Conservation (phyloP, 805 yeast species). For the Priceomyces fermenticarens region DNA sequence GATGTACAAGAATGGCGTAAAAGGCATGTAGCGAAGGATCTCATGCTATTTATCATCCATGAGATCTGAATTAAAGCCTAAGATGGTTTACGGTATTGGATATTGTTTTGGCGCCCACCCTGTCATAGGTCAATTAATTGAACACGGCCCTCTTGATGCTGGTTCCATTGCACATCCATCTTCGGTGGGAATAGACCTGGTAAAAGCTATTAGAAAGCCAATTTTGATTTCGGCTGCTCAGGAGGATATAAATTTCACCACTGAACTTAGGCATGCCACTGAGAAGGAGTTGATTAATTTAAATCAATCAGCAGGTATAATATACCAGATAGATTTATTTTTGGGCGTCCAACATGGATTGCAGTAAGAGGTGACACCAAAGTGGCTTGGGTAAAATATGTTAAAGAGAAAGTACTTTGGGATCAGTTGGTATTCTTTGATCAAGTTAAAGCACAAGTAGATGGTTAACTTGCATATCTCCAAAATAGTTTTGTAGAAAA, state of each 20-base stretch:
- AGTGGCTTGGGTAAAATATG: constrained; percentile 51
- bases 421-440: constrained; percentile 30
- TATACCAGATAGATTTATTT: constrained; percentile 57
- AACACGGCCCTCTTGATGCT: constrained; percentile 43
- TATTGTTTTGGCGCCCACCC: constrained; percentile 23
- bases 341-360: constrained; percentile 70
- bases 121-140: constrained; percentile 26
- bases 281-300: constrained; percentile 43
- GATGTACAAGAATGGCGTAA: constrained; percentile 8
- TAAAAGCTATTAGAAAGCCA: constrained; percentile 56
- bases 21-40: constrained; percentile 61
- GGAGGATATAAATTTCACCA: constrained; percentile 54
- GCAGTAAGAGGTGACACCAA: constrained; percentile 67
- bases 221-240: constrained; percentile 70
- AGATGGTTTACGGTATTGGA: constrained; percentile 20
- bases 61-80: constrained; percentile 31
- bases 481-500: too few relatives aligned
- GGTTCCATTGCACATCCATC: constrained; percentile 84
- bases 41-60: constrained; percentile 44
- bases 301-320: constrained; percentile 43
- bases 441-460: too few relatives aligned
- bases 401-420: constrained; percentile 59
- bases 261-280: constrained; percentile 56
- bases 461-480: too few relatives aligned
- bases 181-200: constrained; percentile 56